Evolutionary conservation across 345 rosid genomes (phyloP), one percentile per base, ranked within the genome.

Genomic region (Eucalyptus coolabah): DNA sequence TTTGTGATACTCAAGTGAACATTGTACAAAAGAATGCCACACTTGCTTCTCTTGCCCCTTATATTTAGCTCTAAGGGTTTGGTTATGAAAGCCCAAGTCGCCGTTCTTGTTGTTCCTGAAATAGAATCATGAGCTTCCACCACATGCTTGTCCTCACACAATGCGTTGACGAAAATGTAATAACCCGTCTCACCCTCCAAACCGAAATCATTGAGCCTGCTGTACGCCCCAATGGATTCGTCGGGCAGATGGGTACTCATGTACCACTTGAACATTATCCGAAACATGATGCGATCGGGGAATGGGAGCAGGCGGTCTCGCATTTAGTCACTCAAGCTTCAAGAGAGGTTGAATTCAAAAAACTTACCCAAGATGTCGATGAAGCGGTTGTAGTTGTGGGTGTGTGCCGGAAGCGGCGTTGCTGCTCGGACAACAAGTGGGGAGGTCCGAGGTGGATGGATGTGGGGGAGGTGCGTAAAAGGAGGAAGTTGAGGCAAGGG

Each of bases 311-410:
- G 93, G 53, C 72, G 50, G 19, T 32, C 50, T 18, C n/a, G n/a
- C n/a, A n/a, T n/a, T n/a, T n/a, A n/a, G n/a, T 87, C 65, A 50
- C 97, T 94, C 90, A 97, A 93, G 88, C 37, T 85, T 99, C 54
- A 51, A 1, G 51, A 51, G 54, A 51, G 23, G 23, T 51, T 51
- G 23, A 96, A 98, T 88, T 98, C 98, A 88, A 97, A 97, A 92
- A 92, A 95, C 96, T 98, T 98, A 92, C 99, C 99, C 90, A 97
- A 91, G 85, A 98, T 94, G 90, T 97, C 98, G 56, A 98, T 94
- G 96, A 95, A 93, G 49, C 94, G 95, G 92, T 98, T 98, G 93
- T 90, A 96, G 2, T 96, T 95, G 32, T 94, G 96, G 6, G 97
- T 92, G 54, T 93, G 91, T 95, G 99, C 47, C 28, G n/a, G 81